These are phyloP conservation scores for Juglanconis juglandina DNA, from an alignment of 2,329 filamentous ascomycete species.

Conservation along the genomic window DNA sequence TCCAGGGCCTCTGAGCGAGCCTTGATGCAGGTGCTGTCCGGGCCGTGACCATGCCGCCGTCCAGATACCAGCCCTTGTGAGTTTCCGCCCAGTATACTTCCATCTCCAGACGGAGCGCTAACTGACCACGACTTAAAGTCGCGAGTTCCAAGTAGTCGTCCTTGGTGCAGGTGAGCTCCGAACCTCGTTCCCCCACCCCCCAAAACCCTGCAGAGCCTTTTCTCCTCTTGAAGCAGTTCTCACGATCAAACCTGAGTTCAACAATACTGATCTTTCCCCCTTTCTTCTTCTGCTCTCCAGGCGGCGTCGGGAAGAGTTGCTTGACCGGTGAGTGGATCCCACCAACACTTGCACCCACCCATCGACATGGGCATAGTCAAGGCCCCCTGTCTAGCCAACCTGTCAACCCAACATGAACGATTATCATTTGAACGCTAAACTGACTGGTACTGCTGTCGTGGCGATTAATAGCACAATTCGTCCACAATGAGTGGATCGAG, in stretches of 20 bases:
- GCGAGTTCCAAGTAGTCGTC: constrained; percentile 80
- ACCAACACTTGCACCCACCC: background rate
- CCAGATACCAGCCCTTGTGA: constrained; percentile 19
- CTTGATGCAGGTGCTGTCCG: constrained; percentile 15
- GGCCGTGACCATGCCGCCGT: constrained; percentile 17
- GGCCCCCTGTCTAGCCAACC: constrained; percentile 14
- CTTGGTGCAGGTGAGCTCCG: constrained; percentile 66
- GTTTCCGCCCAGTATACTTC: background rate
- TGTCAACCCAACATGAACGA: constrained; percentile 10
- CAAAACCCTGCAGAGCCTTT: constrained; percentile 1
- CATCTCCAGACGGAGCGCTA: background rate
- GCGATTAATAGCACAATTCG: constrained; percentile 70
- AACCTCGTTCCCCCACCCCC: constrained; percentile 15
- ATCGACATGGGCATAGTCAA: constrained; percentile 18
- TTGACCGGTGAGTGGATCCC: constrained; percentile 65
- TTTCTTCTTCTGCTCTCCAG: constrained; percentile 39
- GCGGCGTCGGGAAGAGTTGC: constrained; percentile 90
- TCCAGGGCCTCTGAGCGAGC: background rate
- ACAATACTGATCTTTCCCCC: constrained; percentile 26
- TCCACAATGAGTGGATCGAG: constrained; percentile 92
- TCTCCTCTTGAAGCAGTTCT: background rate
- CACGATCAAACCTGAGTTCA: background rate
- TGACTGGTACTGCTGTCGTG: constrained; percentile 9
- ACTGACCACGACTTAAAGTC: constrained; percentile 39
- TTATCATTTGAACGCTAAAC: constrained; percentile 17